These are phyloP conservation scores for Scenedesmus sp. DNA, from an alignment of 163 green algal genomes.

Conservation along the genomic window DNA sequence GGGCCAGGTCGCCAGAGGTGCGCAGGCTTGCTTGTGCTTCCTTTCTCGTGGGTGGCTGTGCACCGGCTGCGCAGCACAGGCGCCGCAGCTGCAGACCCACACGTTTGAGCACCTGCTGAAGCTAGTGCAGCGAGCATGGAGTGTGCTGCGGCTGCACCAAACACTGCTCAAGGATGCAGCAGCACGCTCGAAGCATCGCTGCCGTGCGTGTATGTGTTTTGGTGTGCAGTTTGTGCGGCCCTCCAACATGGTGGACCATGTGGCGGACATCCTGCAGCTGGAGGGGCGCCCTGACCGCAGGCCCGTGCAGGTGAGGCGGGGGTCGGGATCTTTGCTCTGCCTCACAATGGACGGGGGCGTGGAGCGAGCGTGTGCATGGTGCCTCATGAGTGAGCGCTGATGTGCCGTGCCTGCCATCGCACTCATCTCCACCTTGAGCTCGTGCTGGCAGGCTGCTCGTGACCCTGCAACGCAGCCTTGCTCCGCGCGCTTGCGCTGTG, in stretches of 20 bases:
- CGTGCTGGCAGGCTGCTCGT: neutral
- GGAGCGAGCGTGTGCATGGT: neutral
- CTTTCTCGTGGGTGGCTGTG: neutral
- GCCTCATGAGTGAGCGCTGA: neutral
- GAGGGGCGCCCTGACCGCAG: neutral
- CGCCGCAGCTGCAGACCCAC: neutral
- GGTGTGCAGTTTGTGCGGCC: constrained; percentile 29
- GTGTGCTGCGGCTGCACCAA: neutral
- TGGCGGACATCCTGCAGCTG: constrained; percentile 42
- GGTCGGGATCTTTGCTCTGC: neutral
- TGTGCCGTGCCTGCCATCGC: neutral
- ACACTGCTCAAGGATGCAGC: neutral
- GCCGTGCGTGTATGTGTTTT: neutral
- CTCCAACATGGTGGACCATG: constrained; percentile 44
- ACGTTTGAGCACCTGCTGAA: neutral
- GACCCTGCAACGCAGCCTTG: neutral
- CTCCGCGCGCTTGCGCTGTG: neutral
- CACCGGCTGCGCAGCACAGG: neutral
- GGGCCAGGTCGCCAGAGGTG: constrained; percentile 42
- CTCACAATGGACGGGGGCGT: neutral
- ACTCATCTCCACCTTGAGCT: neutral
- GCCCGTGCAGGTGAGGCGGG: constrained; percentile 27
- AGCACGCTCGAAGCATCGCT: neutral
- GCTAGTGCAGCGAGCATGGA: neutral
- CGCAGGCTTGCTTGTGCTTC: neutral